Base-by-base conservation (phyloP, 2,329 filamentous ascomycete species). In the Alternaria brassicae region DNA sequence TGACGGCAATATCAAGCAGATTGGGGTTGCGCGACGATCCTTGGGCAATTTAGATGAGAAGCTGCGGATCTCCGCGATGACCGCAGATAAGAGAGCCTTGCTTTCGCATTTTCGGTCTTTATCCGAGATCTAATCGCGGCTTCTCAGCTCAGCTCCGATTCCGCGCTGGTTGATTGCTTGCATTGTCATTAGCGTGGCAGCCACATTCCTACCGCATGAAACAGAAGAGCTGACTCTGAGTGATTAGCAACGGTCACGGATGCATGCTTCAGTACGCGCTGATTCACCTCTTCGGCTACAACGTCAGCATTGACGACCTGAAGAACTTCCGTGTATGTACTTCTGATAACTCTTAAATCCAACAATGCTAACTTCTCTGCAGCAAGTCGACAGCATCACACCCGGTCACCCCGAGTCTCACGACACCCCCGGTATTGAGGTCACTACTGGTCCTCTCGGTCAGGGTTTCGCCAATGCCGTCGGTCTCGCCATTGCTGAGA, bases 261-360 rank as follows among this genome's bases (percentile, higher is more conserved):
- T 99, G 95, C 88, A 97, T 99, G 93, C 92, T 99, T 62, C 95
- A 97, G 81, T 99, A 99, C 89, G 91, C 94, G 76, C 88, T 99
- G 72, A 91, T 99, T 75, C 95, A 99, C 85, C 86, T 99, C 57
- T 97, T 93, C 82, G 95, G 95, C 80, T 99, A 96, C 81, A 87
- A 83, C 66, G 74, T 99, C 72, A 87, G 87, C 76, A 85, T 99
- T 63, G 91, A 99, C 76, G 95, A 98, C 82, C 81, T 99, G 72
- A 99, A 98, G 89, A 83, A 85, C 74, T 99, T 99, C 91, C 91
- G 95, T 81, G 93, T 97, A 88, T 81, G 92, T 85, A 23, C 17
- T 12, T 28, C 41, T 86, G 83, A 75, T 75, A 53, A 76, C 86
- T 84, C 77, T 86, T 83, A 21, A 42, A 53, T 41, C 19, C 9